Evolutionary conservation across 257 asterid species (phyloP), one percentile per base, ranked within the genome.

Genomic region (Leptodermis oblonga): DNA sequence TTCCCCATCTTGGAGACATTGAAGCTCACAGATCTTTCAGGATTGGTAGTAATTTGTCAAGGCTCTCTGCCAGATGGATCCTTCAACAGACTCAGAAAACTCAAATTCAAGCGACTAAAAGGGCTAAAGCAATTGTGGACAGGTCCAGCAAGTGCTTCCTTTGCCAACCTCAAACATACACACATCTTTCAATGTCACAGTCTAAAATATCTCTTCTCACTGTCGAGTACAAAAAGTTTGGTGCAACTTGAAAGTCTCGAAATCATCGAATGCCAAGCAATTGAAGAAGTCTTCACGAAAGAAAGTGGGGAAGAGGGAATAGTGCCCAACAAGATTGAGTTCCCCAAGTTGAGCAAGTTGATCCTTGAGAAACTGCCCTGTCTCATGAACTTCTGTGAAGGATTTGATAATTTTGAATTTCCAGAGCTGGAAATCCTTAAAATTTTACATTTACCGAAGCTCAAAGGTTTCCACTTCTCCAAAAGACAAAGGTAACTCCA

Each of bases 1-100:
- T 58, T 58, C 64, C 64, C 64, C 22, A 33, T 58, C 39, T 31
- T 58, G 42, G 64, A 58, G 39, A 12, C 64, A 58, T 4, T 58
- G 20, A 11, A 11, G 22, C 64, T 28, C 22, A 6, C 28, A 15
- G 41, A 58, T 30, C 64, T 58, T 58, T 33, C 42, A 11, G 12
- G 36, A 30, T 5, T 58, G 9, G 41, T 28, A 31, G 64, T 12
- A 31, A 33, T 58, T 28, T 58, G 42, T 17, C 64, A 7, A 26
- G 41, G 64, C n/a, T 11, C 39, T 2, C 64, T 58, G 28, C 42
- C 64, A 8, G 64, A 33, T 1, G 15, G 36, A 4, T 58, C 64
- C 10, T 58, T 58, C 14, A 58, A 22, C 64, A 58, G 64, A 58
- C 64, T 58, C 11, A 58, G 41, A 30, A 30, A 58, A 28, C 41